Evolutionary conservation across 768 basidiomycete genomes (phyloP), one percentile per base, ranked within the genome.

Genomic region (Leucosporidium creatinivorum): DNA sequence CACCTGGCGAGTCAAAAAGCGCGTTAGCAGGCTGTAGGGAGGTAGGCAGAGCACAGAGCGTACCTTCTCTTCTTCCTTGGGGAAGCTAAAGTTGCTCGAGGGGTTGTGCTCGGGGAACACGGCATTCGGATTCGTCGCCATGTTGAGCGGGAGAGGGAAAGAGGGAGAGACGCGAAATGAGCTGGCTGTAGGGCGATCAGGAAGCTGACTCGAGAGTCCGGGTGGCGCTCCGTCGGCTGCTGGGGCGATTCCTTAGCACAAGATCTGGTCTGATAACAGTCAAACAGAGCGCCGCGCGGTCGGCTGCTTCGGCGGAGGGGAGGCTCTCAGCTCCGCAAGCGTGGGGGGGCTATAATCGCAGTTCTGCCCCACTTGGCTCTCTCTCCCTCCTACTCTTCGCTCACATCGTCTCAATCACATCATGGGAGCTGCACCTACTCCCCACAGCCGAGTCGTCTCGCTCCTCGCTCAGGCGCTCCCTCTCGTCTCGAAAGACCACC

Each of bases 61-160:
- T 15, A 67, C 63, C 19, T 74, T 61, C 58, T 69, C 87, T 77
- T 93, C 91, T 79, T 92, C 91, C 79, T 85, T 85, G 25, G 91
- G 81, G 77, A 93, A 94, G 78, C 86, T 86, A 79, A 94, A 94
- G 23, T 56, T 49, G 30, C 66, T 52, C 1, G 70, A 57, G 17
- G 62, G 44, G 60, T 72, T 66, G 73, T 75, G 74, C 18, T 57
- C 49, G 1, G 72, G 67, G 63, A 73, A 70, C 12, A 23, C n/a
- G 3, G 70, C 70, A 48, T 58, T 56, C n/a, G 70, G 70, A 60
- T 72, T 68, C 21, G 65, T 26, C 17, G 66, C 59, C 1, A 33
- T 57, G 36, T 8, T 47, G 60, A 23, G n/a, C 25, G 10, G 23
- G 48, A 7, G 19, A 31, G 44, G 18, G 21, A 51, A 17, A 26